Evolutionary conservation across 257 asterid genomes (phyloP), one percentile per base, ranked within the genome.

Genomic region (Lavandula angustifolia): DNA sequence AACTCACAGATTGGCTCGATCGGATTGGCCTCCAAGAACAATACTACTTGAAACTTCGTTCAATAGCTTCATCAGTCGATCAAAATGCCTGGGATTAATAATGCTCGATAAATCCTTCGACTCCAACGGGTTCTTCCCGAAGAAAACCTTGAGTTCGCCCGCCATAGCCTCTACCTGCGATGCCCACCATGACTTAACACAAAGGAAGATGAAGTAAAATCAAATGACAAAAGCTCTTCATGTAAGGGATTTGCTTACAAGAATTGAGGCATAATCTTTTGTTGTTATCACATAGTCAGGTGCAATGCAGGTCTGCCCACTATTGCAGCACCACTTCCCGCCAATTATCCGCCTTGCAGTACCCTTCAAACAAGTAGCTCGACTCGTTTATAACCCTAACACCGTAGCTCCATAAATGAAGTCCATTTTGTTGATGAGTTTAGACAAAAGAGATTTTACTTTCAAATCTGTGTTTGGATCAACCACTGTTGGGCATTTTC

Each of bases 321-420:
- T 89, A 68, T 89, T 92, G 75, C 89, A 76, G 43, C 95, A 92
- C 98, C 98, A 92, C 74, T 92, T 92, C 65, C 97, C 96, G n/a
- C 82, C 84, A 60, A 87, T 85, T 62, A 92, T 84, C 50, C 98
- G 81, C 63, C 92, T 75, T 18, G 76, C 86, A 2, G 96, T 80
- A 31, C 89, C 92, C 96, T 92, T 70, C 41, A 29, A 33, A 55
- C 55, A 57, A 51, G 18, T 9, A 37, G 42, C 9, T 37, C 41
- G 9, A 5, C 41, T 37, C 9, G 7, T 37, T 37, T 37, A 37
- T 7, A 37, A 2, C 8, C 2, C 2, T 37, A 37, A 7, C n/a
- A 37, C 1, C 9, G 41, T 37, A 5, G 9, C 8, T 37, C 9
- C 2, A 8, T 40, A 3, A 2, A 40, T 9, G 10, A 40, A 40